A percentile compares a stretch with the other conserved stretches of the same genome.
phyloP scores from a whole-genome alignment of 495 filamentous ascomycete genomes.

The Hypoxylon fuscum region DNA sequence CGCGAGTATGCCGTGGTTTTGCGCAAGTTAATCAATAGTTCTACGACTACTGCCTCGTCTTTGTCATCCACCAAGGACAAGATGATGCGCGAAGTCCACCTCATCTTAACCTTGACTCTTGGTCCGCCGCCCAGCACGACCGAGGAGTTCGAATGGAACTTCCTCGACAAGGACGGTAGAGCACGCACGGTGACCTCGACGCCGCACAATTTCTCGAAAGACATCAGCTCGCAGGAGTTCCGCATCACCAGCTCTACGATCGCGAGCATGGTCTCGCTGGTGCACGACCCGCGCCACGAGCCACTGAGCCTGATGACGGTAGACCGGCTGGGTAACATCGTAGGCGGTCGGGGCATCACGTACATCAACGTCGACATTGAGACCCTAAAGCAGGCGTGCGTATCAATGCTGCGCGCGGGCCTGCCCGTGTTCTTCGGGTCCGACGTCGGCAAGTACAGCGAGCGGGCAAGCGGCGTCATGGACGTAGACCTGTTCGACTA shows the following conservation, averaged over 20 bases:
- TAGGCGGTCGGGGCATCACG: constrained; percentile 72
- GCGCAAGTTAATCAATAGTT: constrained; percentile 57
- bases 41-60: constrained; percentile 34
- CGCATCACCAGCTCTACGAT: constrained; percentile 62
- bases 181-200: constrained; percentile 66
- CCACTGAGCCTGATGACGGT: constrained; percentile 77
- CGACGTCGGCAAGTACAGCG: constrained; percentile 84
- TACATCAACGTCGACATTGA: constrained; percentile 85
- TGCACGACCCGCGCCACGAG: constrained; percentile 83
- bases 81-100: constrained; percentile 80
- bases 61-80: constrained; percentile 67
- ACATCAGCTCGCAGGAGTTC: constrained; percentile 57
- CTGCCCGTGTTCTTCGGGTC: constrained; percentile 87
- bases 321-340: constrained; percentile 78
- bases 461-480: constrained; percentile 74
- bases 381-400: constrained; percentile 74
- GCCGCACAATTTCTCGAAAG: constrained; percentile 71
- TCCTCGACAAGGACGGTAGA: constrained; percentile 70
- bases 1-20: constrained; percentile 79
- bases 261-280: constrained; percentile 74
- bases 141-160: constrained; percentile 79
- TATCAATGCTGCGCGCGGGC: constrained; percentile 77
- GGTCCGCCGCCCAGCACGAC: constrained; percentile 76
- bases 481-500: constrained; percentile 77
- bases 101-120: constrained; percentile 78